phyloP scores from a whole-genome alignment of 192 early-diverging fungal species.

The Backusella liffmaniae region DNA sequence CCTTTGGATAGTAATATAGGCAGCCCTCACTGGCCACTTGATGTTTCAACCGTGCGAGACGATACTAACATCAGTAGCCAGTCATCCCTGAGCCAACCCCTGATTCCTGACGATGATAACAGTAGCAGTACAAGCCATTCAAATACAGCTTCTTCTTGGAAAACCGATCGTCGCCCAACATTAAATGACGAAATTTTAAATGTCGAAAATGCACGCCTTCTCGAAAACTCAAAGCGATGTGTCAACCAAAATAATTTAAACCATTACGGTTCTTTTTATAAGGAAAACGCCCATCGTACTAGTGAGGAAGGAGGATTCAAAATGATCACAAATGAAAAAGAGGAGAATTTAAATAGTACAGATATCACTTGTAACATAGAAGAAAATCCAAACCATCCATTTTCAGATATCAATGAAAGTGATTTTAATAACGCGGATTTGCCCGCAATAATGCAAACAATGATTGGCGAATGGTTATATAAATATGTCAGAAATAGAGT shows the following conservation, averaged over 20 bases:
- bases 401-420: not conserved
- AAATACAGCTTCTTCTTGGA: not conserved
- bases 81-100: not conserved
- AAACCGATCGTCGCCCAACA: not conserved
- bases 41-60: not conserved
- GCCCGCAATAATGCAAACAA: slow-evolving; percentile 67
- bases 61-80: slow-evolving; percentile 4
- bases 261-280: not conserved
- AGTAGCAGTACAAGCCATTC: slow-evolving; percentile 2
- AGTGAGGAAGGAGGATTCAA: not conserved
- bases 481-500: slow-evolving; percentile 65
- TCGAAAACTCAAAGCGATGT: not conserved
- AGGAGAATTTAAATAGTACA: not conserved
- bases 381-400: not conserved
- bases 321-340: not conserved
- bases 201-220: not conserved
- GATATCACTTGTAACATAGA: not conserved
- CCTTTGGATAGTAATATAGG: slow-evolving; percentile 13
- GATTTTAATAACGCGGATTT: not conserved
- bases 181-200: slow-evolving; percentile 4
- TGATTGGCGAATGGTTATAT: slow-evolving; percentile 78
- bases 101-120: not conserved
- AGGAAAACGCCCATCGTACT: not conserved
- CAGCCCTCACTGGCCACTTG: not conserved
- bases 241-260: not conserved